phyloP scores from a whole-genome alignment of 306 rosid genomes.

The Quercus berberidifolia region DNA sequence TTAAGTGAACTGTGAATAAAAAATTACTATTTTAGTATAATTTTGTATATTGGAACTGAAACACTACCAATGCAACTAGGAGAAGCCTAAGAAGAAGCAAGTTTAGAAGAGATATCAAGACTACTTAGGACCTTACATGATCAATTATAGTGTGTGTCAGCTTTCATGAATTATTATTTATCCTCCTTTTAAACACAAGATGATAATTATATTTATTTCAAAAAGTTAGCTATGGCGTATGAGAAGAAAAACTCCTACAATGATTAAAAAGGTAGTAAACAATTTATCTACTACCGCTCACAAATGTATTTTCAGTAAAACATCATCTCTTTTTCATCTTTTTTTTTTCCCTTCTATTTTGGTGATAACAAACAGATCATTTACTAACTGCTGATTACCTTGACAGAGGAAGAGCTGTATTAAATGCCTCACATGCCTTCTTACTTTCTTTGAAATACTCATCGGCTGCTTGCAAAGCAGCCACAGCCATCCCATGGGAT shows the following conservation, averaged over 20 bases:
- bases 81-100: not conserved
- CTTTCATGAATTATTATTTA: not conserved
- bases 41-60: not conserved
- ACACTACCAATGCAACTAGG: not conserved
- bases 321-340: not conserved
- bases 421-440: slow-evolving; percentile 74
- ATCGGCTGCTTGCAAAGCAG: slow-evolving; percentile 98
- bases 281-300: not conserved
- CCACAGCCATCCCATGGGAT: slow-evolving; percentile 98
- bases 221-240: not conserved
- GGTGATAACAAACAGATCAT: not conserved
- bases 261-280: not conserved
- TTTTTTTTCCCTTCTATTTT: not conserved
- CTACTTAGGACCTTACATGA: not conserved
- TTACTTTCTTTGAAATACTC: slow-evolving; percentile 94
- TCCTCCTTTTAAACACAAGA: not conserved
- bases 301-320: not conserved
- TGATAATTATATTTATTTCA: not conserved
- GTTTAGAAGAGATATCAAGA: not conserved
- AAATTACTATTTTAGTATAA: not conserved
- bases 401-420: slow-evolving; percentile 70
- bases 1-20: not conserved
- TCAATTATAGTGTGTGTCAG: not conserved
- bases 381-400: slow-evolving; percentile 37
- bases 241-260: not conserved